Conservation (phyloP, 2,329 filamentous ascomycete genomes). For the Cyphellophora europaea region DNA sequence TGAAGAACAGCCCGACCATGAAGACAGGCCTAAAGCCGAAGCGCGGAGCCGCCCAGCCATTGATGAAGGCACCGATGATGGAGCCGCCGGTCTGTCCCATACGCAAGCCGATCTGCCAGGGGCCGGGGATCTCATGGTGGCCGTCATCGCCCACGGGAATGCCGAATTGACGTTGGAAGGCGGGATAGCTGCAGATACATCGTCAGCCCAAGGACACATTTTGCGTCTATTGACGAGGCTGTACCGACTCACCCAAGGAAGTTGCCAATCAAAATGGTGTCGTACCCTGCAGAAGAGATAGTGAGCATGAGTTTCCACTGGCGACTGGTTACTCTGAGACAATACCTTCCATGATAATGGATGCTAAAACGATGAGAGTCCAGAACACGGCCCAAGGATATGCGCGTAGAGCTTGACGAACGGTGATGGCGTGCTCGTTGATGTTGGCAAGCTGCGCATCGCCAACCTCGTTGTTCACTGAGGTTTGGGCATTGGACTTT, state of each 20-base stretch:
- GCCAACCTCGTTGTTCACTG: not conserved
- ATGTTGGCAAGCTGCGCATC: constrained; percentile 26
- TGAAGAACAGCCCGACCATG: constrained; percentile 45
- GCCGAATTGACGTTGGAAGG: constrained; percentile 4
- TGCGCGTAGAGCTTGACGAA: constrained; percentile 10
- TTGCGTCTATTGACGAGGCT: too few relatives aligned
- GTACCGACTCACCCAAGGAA: constrained; percentile 3
- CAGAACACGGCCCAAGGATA: constrained; percentile 17
- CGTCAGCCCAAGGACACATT: too few relatives aligned
- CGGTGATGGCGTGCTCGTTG: constrained; percentile 16
- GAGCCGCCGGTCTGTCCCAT: constrained; percentile 47
- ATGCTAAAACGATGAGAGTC: constrained; percentile 15
- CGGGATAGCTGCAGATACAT: constrained; percentile 39
- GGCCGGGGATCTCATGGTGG: constrained; percentile 3
- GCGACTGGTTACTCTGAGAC: too few relatives aligned
- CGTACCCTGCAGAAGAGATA: too few relatives aligned
- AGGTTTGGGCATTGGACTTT: not conserved
- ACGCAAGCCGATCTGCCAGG: constrained; percentile 36
- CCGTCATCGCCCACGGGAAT: constrained; percentile 6
- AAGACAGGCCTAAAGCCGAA: constrained; percentile 58
- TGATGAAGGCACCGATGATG: constrained; percentile 27
- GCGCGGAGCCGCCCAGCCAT: constrained; percentile 55
- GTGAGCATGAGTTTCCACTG: too few relatives aligned
- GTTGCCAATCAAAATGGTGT: constrained; percentile 45
- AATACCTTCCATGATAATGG: constrained; percentile 18